A percentile compares a stretch with the other conserved stretches of the same genome.
Evolutionary conservation across 768 basidiomycete species (phyloP).

Genomic region (Russula brevipes): DNA sequence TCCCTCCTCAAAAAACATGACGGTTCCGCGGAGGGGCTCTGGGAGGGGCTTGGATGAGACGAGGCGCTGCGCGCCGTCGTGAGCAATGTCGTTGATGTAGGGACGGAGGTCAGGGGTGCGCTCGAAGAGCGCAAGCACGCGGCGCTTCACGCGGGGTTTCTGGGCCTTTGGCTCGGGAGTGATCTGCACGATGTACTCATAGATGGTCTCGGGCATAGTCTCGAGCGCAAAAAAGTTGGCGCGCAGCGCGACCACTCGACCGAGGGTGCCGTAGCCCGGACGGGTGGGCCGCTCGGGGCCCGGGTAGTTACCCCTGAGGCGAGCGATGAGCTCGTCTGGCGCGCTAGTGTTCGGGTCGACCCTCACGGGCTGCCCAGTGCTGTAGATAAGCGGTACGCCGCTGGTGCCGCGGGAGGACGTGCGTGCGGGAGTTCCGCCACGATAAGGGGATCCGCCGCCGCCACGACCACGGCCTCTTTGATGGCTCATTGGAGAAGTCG

Average conservation of each 20-base stretch:
- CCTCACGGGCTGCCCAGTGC: constrained; percentile 27
- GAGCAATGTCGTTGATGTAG: constrained; percentile 44
- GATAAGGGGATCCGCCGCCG: constrained; percentile 4
- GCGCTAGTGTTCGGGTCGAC: constrained; percentile 19
- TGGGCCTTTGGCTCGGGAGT: constrained; percentile 43
- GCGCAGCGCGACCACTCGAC: constrained; percentile 41
- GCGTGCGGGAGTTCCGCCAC: background rate
- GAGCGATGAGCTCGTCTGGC: constrained; percentile 34
- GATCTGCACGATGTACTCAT: constrained; percentile 54
- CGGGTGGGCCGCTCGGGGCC: constrained; percentile 24
- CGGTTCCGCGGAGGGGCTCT: constrained; percentile 32
- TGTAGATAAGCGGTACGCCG: constrained; percentile 15
- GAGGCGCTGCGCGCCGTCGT: constrained; percentile 42
- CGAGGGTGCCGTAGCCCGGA: constrained; percentile 30
- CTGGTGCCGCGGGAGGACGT: constrained; percentile 13
- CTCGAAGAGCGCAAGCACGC: constrained; percentile 56
- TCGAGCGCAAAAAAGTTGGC: constrained; percentile 60
- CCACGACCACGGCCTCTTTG: constrained; percentile 16
- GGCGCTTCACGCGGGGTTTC: constrained; percentile 37
- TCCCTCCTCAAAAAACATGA: constrained; percentile 41
- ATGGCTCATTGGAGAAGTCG: constrained; percentile 7
- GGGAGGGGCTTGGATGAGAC: constrained; percentile 39
- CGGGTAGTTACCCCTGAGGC: background rate
- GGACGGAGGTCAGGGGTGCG: constrained; percentile 33
- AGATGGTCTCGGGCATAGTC: constrained; percentile 43